Evolutionary conservation across 352 stramenopile species (phyloP).

Genomic region (Globisporangium echinulatum): DNA sequence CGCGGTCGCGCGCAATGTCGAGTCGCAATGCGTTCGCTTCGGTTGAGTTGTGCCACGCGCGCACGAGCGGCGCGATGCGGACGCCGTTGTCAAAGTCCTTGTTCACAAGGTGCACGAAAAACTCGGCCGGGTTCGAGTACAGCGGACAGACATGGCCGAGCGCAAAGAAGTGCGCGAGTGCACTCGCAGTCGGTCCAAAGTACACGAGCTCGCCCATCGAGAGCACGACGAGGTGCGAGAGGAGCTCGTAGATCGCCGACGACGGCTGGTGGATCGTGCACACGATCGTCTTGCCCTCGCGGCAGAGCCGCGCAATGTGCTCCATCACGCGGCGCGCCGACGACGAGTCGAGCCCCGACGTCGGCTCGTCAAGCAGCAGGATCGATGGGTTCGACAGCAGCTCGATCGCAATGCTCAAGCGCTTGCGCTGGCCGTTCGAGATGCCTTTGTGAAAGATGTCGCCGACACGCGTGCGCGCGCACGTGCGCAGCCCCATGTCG

Average conservation of each 20-base stretch:
- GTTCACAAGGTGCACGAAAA: slow-evolving; percentile 59
- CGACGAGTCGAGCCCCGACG: slow-evolving; percentile 85
- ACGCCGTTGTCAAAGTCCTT: slow-evolving; percentile 42
- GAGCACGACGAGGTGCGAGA: slow-evolving; percentile 62
- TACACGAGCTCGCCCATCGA: slow-evolving; percentile 82
- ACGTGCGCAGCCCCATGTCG: slow-evolving; percentile 54
- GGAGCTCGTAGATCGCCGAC: slow-evolving; percentile 57
- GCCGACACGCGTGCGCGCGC: slow-evolving; percentile 56
- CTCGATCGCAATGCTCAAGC: slow-evolving; percentile 91
- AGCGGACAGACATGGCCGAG: slow-evolving; percentile 48
- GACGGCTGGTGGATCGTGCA: slow-evolving; percentile 86
- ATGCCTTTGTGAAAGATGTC: slow-evolving; percentile 86
- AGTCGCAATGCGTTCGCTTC: slow-evolving; percentile 23
- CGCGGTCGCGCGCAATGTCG: slow-evolving; percentile 28
- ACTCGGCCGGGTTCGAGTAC: slow-evolving; percentile 66
- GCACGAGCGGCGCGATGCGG: slow-evolving; percentile 26
- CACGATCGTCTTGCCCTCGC: slow-evolving; percentile 62
- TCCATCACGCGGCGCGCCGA: slow-evolving; percentile 88
- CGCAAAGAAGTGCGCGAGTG: slow-evolving; percentile 40
- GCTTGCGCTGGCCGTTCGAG: slow-evolving; percentile 85
- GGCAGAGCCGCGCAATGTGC: slow-evolving; percentile 37
- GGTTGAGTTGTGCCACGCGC: slow-evolving; percentile 20
- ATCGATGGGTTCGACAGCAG: slow-evolving; percentile 92
- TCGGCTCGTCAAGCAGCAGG: slow-evolving; percentile 94
- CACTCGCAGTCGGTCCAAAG: slow-evolving; percentile 68